These are phyloP conservation scores for Fremontodendron californicum DNA, from an alignment of 345 rosid genomes.

Conservation along the genomic window DNA sequence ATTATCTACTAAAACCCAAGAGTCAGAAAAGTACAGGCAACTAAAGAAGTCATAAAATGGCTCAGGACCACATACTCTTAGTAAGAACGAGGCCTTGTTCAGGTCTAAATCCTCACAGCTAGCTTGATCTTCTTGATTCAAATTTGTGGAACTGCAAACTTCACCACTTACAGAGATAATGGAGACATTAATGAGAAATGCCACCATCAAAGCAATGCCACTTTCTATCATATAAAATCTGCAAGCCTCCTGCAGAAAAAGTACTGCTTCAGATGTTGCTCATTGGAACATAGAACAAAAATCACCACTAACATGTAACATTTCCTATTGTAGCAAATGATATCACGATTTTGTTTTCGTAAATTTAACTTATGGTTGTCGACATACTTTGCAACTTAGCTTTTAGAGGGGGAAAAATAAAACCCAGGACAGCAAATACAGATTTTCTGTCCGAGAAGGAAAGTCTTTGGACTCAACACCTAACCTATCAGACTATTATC, in stretches of 20 bases:
- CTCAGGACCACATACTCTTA: constrained; percentile 46
- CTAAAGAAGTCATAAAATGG: background rate
- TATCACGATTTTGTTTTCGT: background rate
- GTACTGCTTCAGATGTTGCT: constrained; percentile 12
- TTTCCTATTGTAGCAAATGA: background rate
- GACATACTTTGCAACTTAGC: background rate
- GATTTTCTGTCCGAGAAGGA: background rate
- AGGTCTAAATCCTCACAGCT: constrained; percentile 76
- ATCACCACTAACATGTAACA: background rate
- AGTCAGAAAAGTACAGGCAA: background rate
- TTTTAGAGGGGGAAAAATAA: background rate
- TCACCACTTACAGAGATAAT: constrained; percentile 88
- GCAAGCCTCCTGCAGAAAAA: constrained; percentile 74
- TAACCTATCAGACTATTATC: too few relatives aligned
- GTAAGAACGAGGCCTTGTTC: constrained; percentile 85
- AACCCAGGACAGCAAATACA: background rate
- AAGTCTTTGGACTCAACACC: background rate
- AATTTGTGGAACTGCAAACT: constrained; percentile 63
- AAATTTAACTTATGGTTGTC: background rate
- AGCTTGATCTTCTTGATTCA: constrained; percentile 54
- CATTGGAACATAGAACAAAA: constrained; percentile 7
- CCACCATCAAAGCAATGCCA: constrained; percentile 69
- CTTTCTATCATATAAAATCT: constrained; percentile 87
- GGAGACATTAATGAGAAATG: constrained; percentile 89
- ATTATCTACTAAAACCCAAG: constrained; percentile 6